phyloP scores from a whole-genome alignment of 306 rosid genomes.

The Pyrus bretschneideri region DNA sequence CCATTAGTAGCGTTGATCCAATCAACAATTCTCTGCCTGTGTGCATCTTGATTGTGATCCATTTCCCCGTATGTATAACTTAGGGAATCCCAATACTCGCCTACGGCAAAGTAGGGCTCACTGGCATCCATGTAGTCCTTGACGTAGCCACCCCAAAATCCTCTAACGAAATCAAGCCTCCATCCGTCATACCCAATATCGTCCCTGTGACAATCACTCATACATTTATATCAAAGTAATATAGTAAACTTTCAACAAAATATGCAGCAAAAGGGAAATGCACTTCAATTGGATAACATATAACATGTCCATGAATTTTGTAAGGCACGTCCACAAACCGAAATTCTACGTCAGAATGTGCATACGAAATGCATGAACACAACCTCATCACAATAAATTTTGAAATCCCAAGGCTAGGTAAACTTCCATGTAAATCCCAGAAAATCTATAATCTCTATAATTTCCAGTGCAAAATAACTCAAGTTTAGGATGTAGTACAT shows the following conservation, averaged over 20 bases:
- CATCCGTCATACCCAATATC: constrained; percentile 97
- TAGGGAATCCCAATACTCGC: constrained; percentile 98
- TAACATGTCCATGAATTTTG: neutral
- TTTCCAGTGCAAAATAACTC: neutral
- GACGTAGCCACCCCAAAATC: constrained; percentile 99
- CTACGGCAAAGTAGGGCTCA: constrained; percentile 79
- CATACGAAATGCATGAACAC: neutral
- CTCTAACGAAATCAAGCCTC: constrained; percentile 97
- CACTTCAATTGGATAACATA: neutral
- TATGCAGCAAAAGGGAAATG: neutral
- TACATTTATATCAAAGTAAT: neutral
- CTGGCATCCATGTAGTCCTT: constrained; percentile 81
- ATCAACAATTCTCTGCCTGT: constrained; percentile 91
- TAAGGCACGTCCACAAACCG: neutral
- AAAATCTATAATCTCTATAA: neutral
- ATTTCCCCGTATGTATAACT: constrained; percentile 77
- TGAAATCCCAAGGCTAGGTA: neutral
- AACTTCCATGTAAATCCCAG: neutral
- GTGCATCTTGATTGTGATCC: constrained; percentile 97
- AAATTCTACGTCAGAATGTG: neutral
- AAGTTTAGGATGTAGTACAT: neutral
- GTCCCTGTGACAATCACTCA: constrained; percentile 41
- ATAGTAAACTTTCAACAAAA: neutral
- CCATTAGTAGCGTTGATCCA: constrained; percentile 93
- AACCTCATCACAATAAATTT: neutral